Conservation (phyloP, 2,329 filamentous ascomycete species). For the Fonsecaea multimorphosa region DNA sequence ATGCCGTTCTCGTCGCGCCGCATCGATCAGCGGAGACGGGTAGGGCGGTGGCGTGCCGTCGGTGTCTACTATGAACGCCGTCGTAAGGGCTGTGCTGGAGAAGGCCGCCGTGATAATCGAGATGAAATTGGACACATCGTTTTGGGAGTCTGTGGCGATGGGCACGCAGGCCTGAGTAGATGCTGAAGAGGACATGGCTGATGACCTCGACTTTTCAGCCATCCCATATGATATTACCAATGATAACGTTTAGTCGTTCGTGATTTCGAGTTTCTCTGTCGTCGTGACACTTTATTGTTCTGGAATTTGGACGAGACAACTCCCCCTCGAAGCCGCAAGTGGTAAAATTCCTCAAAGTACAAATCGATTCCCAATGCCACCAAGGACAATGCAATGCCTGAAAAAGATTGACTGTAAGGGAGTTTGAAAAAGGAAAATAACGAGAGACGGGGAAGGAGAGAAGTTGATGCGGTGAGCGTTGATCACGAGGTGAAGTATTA, state of each 20-base stretch:
- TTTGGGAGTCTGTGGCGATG: slow-evolving; percentile 21
- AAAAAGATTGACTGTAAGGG: background rate
- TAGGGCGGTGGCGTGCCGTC: slow-evolving; percentile 36
- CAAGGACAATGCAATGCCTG: background rate
- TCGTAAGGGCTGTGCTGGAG: slow-evolving; percentile 27
- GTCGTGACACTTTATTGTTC: background rate
- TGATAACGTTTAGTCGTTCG: background rate
- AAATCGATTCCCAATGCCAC: background rate
- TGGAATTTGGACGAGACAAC: background rate
- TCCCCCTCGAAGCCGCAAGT: background rate
- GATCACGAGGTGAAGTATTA: background rate
- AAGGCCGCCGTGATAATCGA: slow-evolving; percentile 35
- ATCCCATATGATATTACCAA: no score
- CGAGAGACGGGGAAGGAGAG: background rate
- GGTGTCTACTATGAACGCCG: slow-evolving; percentile 35
- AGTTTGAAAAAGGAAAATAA: no score
- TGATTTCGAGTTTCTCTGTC: background rate
- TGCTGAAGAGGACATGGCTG: slow-evolving; percentile 7
- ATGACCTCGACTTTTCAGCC: background rate
- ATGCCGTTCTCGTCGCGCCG: slow-evolving; percentile 29
- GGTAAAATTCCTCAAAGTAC: background rate
- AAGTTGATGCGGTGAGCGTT: background rate
- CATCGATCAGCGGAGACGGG: slow-evolving; percentile 28
- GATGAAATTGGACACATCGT: slow-evolving; percentile 32
- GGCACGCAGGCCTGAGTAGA: slow-evolving; percentile 14